Percentiles rank a stretch among this genome's conserved stretches.
phyloP scores from a whole-genome alignment of 345 rosid genomes.

The Corchorus capsularis region DNA sequence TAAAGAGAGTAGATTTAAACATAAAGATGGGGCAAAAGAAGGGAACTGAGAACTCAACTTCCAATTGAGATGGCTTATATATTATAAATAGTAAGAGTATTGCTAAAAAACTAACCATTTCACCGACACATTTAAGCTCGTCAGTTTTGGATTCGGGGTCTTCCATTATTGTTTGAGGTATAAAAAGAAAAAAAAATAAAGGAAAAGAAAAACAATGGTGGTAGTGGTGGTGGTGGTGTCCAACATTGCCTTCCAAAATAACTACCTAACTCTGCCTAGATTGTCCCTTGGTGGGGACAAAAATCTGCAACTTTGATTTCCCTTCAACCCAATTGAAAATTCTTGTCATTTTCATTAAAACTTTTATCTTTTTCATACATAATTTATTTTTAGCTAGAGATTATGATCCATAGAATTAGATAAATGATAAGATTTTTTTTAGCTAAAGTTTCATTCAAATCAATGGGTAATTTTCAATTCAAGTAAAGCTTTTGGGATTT shows the following conservation, averaged over 20 bases:
- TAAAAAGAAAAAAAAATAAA: not conserved
- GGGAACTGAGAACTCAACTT: not conserved
- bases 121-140: conserved; percentile 4
- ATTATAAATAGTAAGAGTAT: not conserved
- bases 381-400: not conserved
- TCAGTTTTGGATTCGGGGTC: not conserved
- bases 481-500: not conserved
- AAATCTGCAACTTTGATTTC: not conserved
- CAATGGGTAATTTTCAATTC: not conserved
- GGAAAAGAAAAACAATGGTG: not conserved
- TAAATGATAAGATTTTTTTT: not conserved
- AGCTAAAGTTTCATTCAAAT: not conserved
- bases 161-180: not conserved
- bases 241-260: conserved; percentile 11
- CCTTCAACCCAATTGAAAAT: not conserved
- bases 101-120: not conserved
- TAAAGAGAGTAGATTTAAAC: conserved; percentile 1
- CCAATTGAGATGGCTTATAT: not conserved
- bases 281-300: conserved; percentile 7
- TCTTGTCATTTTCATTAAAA: not conserved
- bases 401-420: not conserved
- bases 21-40: not conserved
- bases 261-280: not conserved
- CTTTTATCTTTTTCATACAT: too few species aligned
- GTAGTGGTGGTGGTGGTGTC: not conserved